Base-by-base conservation (phyloP, 768 basidiomycete species). In the Leccinum truebloodii region DNA sequence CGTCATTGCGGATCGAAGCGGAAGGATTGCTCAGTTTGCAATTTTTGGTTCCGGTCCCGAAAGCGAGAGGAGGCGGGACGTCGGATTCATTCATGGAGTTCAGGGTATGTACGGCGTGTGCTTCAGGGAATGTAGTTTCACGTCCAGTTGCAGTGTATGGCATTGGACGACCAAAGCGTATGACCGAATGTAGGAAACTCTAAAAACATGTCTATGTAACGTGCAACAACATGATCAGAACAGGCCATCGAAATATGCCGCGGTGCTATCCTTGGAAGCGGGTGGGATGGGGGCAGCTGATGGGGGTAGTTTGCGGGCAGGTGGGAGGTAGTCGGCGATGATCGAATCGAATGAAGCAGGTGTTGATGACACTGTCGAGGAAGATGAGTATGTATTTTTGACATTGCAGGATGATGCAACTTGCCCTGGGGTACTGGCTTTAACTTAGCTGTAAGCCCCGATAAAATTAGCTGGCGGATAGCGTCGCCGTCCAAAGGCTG, bases 21-120 rank as follows among this genome's bases (percentile, higher is more conserved):
- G 83, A 86, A 55, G 96, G 96, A 0, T 74, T 95, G 49, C 77
- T 98, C 39, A 92, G 92, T 67, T 75, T 98, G 60, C 96, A 98
- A 67, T 92, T 97, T 73, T 80, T 97, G 65, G 94, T 97, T 81
- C 88, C 86, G 3, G 35, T 80, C 76, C 50, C 79, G 75, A 76
- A 70, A 30, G 67, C 71, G 3, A 75, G 67, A 24, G 75, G 72
- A 24, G 75, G 71, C 6, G 81, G 75, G 22, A 77, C 75, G 22
- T 77, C 81, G 54, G 79, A 86, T 56, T 91, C 86, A 0, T 95
- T 94, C 66, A 87, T 96, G 54, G 94, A 96, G 67, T 95, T 95
- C 71, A 82, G 89, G 75, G 95, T 95, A 66, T 70, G 89, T 79
- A 16, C 35, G 22, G 16, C 16, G 46, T 7, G 52, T 32, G 4